These are phyloP conservation scores for Fusarium sp. DNA, from an alignment of 2,329 filamentous ascomycete genomes.

Conservation along the genomic window DNA sequence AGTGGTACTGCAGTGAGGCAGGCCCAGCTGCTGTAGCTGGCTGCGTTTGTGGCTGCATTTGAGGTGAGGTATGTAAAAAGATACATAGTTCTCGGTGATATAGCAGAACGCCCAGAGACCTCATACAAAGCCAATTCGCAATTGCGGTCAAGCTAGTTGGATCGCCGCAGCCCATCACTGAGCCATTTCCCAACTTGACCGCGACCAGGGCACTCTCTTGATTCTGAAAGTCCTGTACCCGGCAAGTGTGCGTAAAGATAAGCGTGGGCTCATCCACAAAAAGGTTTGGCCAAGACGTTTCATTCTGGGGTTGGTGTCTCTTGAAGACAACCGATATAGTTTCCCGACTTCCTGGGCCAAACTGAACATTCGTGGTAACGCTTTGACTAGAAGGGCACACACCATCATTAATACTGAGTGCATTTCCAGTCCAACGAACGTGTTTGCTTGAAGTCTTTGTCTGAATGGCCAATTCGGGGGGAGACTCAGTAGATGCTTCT, in stretches of 20 bases:
- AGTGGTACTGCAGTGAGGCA: constrained; percentile 48
- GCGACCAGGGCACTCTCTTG: constrained; percentile 10
- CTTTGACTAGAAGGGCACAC: not conserved
- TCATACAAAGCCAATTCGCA: constrained; percentile 50
- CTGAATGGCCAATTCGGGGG: not conserved
- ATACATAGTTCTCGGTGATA: constrained; percentile 49
- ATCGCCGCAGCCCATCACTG: constrained; percentile 22
- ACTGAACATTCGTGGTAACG: constrained; percentile 29
- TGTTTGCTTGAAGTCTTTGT: not conserved
- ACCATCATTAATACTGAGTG: not conserved
- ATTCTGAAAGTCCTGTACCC: constrained; percentile 48
- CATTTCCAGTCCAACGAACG: not conserved
- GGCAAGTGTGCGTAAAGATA: constrained; percentile 51
- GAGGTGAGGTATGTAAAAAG: constrained; percentile 51
- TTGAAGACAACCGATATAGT: constrained; percentile 29
- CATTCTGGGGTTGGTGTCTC: not conserved
- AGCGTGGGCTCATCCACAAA: constrained; percentile 43
- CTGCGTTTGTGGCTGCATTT: not conserved
- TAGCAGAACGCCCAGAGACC: constrained; percentile 52
- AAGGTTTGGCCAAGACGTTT: constrained; percentile 41
- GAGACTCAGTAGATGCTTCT: not conserved
- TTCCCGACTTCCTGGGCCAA: constrained; percentile 21
- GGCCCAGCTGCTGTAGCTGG: not conserved
- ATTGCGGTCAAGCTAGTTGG: constrained; percentile 41
- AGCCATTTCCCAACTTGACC: constrained; percentile 37